Conservation (phyloP, 495 filamentous ascomycete species). For the Talaromyces nanjingensis region DNA sequence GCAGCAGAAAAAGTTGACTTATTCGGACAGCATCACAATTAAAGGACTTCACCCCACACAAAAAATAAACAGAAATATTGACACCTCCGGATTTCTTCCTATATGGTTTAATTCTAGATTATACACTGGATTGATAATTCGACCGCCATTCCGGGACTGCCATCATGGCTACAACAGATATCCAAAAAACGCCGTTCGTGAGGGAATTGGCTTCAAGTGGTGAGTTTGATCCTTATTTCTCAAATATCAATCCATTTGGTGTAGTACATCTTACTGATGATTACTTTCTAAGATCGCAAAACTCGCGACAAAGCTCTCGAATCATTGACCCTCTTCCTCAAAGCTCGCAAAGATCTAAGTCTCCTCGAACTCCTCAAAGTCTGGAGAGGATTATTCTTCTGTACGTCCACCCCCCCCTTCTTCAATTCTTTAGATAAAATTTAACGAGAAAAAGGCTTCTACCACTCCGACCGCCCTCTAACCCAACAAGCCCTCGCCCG, state of each 20-base stretch:
- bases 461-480: slow-evolving; percentile 85
- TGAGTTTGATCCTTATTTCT: slow-evolving; percentile 28
- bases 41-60: background rate
- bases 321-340: slow-evolving; percentile 73
- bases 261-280: no score
- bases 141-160: background rate
- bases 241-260: no score
- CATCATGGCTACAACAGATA: slow-evolving; percentile 20
- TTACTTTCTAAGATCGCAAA: no score
- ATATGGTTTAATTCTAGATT: background rate
- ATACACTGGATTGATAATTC: background rate
- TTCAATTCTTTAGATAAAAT: no score
- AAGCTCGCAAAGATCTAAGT: slow-evolving; percentile 56
- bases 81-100: background rate
- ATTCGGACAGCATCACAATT: no score
- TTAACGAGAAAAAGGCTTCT: no score
- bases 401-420: slow-evolving; percentile 32
- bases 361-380: slow-evolving; percentile 80
- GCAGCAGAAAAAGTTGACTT: slow-evolving; percentile 17
- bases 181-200: slow-evolving; percentile 60
- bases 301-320: slow-evolving; percentile 73
- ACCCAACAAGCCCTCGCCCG: slow-evolving; percentile 78
- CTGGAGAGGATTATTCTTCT: slow-evolving; percentile 97
- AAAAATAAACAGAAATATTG: background rate
- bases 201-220: slow-evolving; percentile 73